phyloP scores from a whole-genome alignment of 139 green algal species.

The Gonium pectorale region DNA sequence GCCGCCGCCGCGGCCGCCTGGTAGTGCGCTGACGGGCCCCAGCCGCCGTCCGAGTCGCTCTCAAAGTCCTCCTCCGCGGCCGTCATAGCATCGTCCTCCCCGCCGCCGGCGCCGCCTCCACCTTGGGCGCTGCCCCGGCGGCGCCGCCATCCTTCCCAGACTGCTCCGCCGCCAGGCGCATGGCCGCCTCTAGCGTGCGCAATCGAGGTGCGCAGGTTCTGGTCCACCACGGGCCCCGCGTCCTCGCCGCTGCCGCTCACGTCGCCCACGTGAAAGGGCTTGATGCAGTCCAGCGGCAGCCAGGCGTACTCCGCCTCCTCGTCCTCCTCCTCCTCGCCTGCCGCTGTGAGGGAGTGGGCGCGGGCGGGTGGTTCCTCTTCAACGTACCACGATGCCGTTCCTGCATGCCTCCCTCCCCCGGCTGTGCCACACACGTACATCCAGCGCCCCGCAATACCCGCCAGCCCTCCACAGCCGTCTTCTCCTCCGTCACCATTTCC shows the following conservation, averaged over 20 bases:
- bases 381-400: no score
- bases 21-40: slow-evolving; percentile 53
- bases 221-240: slow-evolving; percentile 26
- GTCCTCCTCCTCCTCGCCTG: slow-evolving; percentile 60
- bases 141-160: slow-evolving; percentile 15
- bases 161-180: slow-evolving; percentile 25
- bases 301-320: slow-evolving; percentile 94
- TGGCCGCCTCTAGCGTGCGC: slow-evolving; percentile 69
- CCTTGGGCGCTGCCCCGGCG: background rate
- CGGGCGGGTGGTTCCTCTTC: no score
- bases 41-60: slow-evolving; percentile 84
- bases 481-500: no score
- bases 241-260: slow-evolving; percentile 44
- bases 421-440: no score
- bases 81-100: background rate
- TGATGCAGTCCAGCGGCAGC: slow-evolving; percentile 82
- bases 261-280: slow-evolving; percentile 76
- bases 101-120: background rate
- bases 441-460: background rate
- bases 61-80: slow-evolving; percentile 34
- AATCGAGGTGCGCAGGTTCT: slow-evolving; percentile 55
- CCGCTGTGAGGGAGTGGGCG: background rate
- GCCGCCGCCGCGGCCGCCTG: slow-evolving; percentile 12
- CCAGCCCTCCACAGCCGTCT: no score
- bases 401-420: no score